Base-by-base conservation (phyloP, 1,284 basidiomycete genomes). In the Volvariella surrecta region DNA sequence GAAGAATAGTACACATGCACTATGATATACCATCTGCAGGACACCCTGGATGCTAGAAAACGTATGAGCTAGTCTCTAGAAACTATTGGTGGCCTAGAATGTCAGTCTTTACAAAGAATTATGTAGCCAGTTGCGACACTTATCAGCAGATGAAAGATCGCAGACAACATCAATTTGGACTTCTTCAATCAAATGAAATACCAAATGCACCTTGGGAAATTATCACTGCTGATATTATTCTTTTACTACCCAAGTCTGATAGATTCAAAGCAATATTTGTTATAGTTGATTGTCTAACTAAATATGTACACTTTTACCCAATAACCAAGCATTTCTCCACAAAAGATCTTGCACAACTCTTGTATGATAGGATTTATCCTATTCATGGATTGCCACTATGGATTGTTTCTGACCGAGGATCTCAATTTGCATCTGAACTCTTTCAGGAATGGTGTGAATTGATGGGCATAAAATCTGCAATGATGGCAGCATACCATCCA, bases 181-280 rank as follows among this genome's bases (percentile, higher is more conserved):
- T 43, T 0, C 53, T 71, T 1, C 41, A 45, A 6, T 64, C 62
- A 1, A 51, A 58, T 20, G 32, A 42, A 11, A 45, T 58, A 1
- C 57, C 64, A 6, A 17, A 44, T 2, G 16, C 45, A 9, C 52
- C 51, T 2, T 70, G 60, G 60, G 38, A 62, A 17, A 45, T 52
- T 2, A 56, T 68, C 4, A 57, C 58, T 0, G 50, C 61, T 10
- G 61, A 70, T 44, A 57, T 68, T 43, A 67, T 73, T 41, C 55
- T 52, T 0, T 49, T 58, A 3, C 54, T 73, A 0, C 70, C 66
- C 0, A 30, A 45, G 2, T 60, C 54, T 0, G 17, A 59, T 10
- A 67, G 63, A 0, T 61, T 50, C 24, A 52, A 73, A 42, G 40
- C 52, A 0, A 62, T 74, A 22, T 42, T 70, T 1, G 61, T 64